These are phyloP conservation scores for Proliferodiscus dingleyae DNA, from an alignment of 2,329 filamentous ascomycete species.

Conservation along the genomic window DNA sequence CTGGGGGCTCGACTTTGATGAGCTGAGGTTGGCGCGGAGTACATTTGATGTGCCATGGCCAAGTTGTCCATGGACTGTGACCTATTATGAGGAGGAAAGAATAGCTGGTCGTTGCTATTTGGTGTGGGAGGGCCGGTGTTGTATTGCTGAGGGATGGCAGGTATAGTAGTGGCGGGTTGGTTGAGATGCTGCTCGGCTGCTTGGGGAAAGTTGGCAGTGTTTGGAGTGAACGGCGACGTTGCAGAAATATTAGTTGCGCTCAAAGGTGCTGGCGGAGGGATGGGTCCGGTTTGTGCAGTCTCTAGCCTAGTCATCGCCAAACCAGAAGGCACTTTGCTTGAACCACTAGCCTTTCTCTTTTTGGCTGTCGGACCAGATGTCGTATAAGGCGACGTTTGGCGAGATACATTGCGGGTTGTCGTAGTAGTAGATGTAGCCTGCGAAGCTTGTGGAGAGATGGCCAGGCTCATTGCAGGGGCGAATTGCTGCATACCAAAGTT, in stretches of 20 bases:
- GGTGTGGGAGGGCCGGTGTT: slow-evolving; percentile 61
- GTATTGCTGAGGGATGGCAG: slow-evolving; percentile 39
- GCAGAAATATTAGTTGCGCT: slow-evolving; percentile 34
- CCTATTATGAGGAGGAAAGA: slow-evolving; percentile 53
- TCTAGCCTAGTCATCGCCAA: slow-evolving; percentile 81
- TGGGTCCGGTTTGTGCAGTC: slow-evolving; percentile 41
- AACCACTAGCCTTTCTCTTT: slow-evolving; percentile 74
- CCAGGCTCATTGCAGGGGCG: slow-evolving; percentile 21
- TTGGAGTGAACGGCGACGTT: slow-evolving; percentile 51
- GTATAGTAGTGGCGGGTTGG: slow-evolving; percentile 16
- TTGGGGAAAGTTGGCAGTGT: slow-evolving; percentile 39
- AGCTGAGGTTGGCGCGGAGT: slow-evolving; percentile 66
- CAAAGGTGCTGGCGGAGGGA: slow-evolving; percentile 34
- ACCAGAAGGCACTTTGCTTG: slow-evolving; percentile 63
- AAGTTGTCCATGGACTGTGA: slow-evolving; percentile 63
- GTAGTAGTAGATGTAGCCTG: slow-evolving; percentile 40
- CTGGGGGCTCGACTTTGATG: slow-evolving; percentile 76
- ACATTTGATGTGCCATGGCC: slow-evolving; percentile 54
- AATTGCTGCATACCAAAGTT: slow-evolving; percentile 35
- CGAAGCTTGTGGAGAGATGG: slow-evolving; percentile 34
- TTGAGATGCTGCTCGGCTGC: slow-evolving; percentile 31
- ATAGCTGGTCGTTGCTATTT: slow-evolving; percentile 55
- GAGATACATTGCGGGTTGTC: slow-evolving; percentile 60
- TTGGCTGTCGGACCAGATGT: slow-evolving; percentile 65
- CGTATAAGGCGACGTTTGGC: slow-evolving; percentile 66